Base-by-base conservation (phyloP, 805 yeast genomes). In the Candida sithepensis region DNA sequence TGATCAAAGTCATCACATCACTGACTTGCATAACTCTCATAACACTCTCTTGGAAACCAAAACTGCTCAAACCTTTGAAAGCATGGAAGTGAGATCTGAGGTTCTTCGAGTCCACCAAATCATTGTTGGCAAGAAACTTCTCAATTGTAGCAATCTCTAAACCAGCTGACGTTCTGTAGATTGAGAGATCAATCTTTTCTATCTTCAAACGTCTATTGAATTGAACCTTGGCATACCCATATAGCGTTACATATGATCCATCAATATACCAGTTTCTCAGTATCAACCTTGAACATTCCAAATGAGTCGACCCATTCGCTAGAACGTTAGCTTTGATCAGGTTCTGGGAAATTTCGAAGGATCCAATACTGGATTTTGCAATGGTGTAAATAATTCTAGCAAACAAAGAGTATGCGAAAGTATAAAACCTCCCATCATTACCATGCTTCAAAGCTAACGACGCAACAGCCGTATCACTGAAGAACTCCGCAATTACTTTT, bases 1-100 rank as follows among this genome's bases (percentile, higher is more conserved):
- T 75, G 52, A 88, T 71, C 51, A 80, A 79, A 0, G 89, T 74
- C 88, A 89, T 85, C 9, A 84, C 84, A 63, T 88, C 94, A 38
- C 89, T 77, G 4, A 86, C 79, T 63, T 87, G 92, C 67, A 88
- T 66, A 20, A 83, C 73, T 49, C 92, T 69, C 79, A 87, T 77
- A 6, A 87, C 81, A 36, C 75, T 75, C 44, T 78, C 82, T 46
- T 80, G 82, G 4, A 85, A 64, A 0, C 96, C 96, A 52, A 77
- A 77, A 45, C 75, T 74, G 4, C 82, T 70, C 46, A 82, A 66
- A 37, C 69, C 68, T 40, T 72, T 69, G 51, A 73, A 73, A 0
- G 83, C 81, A 38, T 50, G 43, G 44, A 57, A 56, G 36, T 55
- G 50, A 2, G 50, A 39, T 18, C 56, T 53, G 26, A 55, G 19